Base-by-base conservation (phyloP, 108 stramenopile species). In the Cyclostephanos tholiformis region DNA sequence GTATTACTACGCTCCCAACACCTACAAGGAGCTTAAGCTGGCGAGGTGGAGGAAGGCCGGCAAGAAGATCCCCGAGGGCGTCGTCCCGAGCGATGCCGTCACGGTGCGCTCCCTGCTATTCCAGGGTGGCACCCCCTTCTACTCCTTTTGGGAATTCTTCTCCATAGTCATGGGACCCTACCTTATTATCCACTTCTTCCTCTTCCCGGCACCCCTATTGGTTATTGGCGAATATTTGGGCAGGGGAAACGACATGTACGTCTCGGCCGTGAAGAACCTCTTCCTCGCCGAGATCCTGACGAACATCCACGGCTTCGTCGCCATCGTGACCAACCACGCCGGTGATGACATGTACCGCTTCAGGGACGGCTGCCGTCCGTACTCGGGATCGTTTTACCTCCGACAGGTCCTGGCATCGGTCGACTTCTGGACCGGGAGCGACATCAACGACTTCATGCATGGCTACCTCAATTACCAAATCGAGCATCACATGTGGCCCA, bases 381-480 rank as follows among this genome's bases (percentile, higher is more conserved):
- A 84, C 60, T 88, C 88, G 7, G 91, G 91, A 7, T 87, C 89
- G 12, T 96, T 96, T 65, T 96, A 88, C 81, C 73, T 96, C 36
- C 89, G 96, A 30, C 96, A 96, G 69, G 91, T 96, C 52, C 69
- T 94, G 46, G 92, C 89, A 25, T 89, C 88, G 41, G 91, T 86
- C 23, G 91, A 96, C 69, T 96, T 91, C 46, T 79, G 67, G 53
- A 76, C 77, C 27, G 96, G 96, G 12, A 82, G 87, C 22, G 96
- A 96, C 59, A 22, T 84, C 16, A 81, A 90, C 46, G 94, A 95
- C 53, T 95, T 95, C 71, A 63, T 87, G 32, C 96, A 97, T 67
- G 96, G 94, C 55, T 97, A 81, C 68, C 74, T 97, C 36, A 95
- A 95, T 80, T 97, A 97, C 67, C 96, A 97, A 67, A 90, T 95